Evolutionary conservation across 2,329 filamentous ascomycete species (phyloP).

Genomic region (Neonectria coccinea): DNA sequence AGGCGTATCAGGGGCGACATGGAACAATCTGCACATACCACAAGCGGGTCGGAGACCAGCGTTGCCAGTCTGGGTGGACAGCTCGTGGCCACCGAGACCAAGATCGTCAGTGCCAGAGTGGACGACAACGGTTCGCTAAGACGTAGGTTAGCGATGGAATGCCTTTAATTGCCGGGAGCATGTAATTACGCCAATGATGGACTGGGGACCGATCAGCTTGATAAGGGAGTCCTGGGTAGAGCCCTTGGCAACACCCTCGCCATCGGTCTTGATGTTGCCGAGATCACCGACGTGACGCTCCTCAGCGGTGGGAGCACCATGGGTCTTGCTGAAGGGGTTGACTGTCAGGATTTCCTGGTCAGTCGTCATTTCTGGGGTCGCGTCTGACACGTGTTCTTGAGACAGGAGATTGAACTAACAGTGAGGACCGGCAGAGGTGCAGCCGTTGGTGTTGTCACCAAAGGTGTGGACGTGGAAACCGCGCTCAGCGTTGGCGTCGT

Average conservation of each 20-base stretch:
- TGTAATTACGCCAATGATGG: conserved; percentile 84
- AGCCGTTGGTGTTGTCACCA: conserved; percentile 99
- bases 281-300: conserved; percentile 96
- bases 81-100: conserved; percentile 89
- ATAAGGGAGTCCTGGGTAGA: conserved; percentile 82
- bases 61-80: conserved; percentile 99
- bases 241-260: conserved; percentile 89
- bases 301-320: conserved; percentile 86
- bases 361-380: conserved; percentile 18
- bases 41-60: conserved; percentile 94
- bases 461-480: conserved; percentile 99
- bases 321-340: conserved; percentile 94
- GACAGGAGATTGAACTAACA: conserved; percentile 69
- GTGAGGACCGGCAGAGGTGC: conserved; percentile 97
- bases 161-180: background rate
- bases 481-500: conserved; percentile 95
- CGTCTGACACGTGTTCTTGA: conserved; percentile 2
- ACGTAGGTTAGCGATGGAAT: conserved; percentile 17
- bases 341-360: conserved; percentile 64
- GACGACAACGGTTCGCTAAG: conserved; percentile 90
- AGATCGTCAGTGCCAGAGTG: conserved; percentile 97
- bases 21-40: conserved; percentile 67
- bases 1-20: background rate
- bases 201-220: conserved; percentile 96
- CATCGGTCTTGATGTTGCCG: conserved; percentile 97